Conservation (phyloP, 345 rosid species). For the Microcos paniculata region DNA sequence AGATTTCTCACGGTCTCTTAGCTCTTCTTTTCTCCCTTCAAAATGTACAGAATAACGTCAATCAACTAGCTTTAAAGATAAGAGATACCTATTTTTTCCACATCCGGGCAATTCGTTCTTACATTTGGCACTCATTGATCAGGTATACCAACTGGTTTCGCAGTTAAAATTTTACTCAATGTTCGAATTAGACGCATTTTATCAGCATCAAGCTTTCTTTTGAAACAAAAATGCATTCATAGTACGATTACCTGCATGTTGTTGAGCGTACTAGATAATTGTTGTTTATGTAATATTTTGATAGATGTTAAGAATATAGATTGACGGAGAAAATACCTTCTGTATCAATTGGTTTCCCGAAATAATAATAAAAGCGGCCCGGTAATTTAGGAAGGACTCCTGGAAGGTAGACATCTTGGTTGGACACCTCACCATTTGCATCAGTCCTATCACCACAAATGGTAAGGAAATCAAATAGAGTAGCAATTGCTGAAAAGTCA, state of each 20-base stretch:
- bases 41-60: neutral
- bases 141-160: neutral
- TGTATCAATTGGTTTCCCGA: constrained; percentile 54
- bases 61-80: neutral
- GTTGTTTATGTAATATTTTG: neutral
- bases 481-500: neutral
- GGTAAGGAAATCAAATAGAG: neutral
- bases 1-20: constrained; percentile 49
- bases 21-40: constrained; percentile 42
- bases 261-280: neutral
- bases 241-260: neutral
- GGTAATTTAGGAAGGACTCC: constrained; percentile 45
- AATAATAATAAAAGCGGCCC: constrained; percentile 47
- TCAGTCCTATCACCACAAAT: constrained; percentile 30
- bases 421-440: constrained; percentile 39
- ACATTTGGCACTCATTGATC: neutral
- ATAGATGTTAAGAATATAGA: neutral
- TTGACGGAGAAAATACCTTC: constrained; percentile 24
- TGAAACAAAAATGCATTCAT: neutral
- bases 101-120: neutral
- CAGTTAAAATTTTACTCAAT: no score
- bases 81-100: neutral
- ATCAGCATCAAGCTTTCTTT: neutral
- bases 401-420: constrained; percentile 34
- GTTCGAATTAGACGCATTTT: no score